Evolutionary conservation across 83 land plant genomes (phyloP), one percentile per base, ranked within the genome.

Genomic region (Picea abies): DNA sequence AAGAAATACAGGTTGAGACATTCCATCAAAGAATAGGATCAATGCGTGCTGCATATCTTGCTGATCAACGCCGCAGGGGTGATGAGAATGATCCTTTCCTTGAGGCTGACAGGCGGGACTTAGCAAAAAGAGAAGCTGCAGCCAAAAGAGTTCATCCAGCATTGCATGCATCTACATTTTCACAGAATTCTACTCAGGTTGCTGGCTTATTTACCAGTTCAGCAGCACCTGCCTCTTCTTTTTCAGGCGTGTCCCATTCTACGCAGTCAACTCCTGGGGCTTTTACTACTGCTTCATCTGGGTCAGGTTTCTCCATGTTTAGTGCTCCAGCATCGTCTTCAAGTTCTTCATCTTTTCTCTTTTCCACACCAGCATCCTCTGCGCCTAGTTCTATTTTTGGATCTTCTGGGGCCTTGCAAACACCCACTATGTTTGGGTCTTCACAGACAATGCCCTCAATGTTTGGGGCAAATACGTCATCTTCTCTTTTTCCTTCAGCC

Each of bases 141-240:
- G 94, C 98, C 23, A 92, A 84, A 85, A 92, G 99, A 82, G 95
- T 94, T 25, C 99, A 96, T 82, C 99, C 99, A 70, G 96, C 98
- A n/a, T 82, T 95, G 73, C 92, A 95, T 83, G 77, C 91, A 60
- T 85, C 94, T 67, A 67, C 92, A 78, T 37, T 84, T 58, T 63
- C 87, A 35, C 96, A 88, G 79, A 89, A 86, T 83, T 83, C 91
- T 56, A 85, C 92, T 37, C 97, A 94, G 83, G 85, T 80, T 84
- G 86, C 90, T 76, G 96, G 92, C 26, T 84, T 87, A 80, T 62
- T 89, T 71, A n/a, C 89, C 9, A 92, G 84, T 84, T 87, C 94
- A 26, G 82, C 84, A 37, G 70, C 84, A 25, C 82, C 85, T 49
- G 85, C 81, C 12, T 22, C 86, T 56, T 68, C 85, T 25, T 65